These are phyloP conservation scores for Emydomyces testavorans DNA, from an alignment of 2,329 filamentous ascomycete genomes.

Conservation along the genomic window DNA sequence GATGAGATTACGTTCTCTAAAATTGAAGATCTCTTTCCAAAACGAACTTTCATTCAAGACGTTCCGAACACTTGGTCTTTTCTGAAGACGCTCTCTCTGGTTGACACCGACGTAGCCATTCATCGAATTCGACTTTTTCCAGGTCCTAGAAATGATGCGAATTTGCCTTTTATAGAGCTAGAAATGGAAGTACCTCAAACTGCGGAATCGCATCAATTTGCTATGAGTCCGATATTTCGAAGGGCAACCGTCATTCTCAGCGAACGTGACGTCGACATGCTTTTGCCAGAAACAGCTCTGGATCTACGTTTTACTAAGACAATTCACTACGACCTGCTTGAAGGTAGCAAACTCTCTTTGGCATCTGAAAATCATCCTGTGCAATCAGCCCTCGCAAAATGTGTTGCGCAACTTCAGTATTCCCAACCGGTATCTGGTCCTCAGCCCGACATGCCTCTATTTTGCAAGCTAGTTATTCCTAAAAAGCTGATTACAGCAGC, in stretches of 20 bases:
- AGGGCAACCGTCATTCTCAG: constrained; percentile 24
- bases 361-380: constrained; percentile 7
- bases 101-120: constrained; percentile 5
- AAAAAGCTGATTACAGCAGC: constrained; percentile 16
- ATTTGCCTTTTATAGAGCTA: constrained; percentile 24
- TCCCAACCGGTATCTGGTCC: constrained; percentile 9
- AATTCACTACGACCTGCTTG: constrained; percentile 24
- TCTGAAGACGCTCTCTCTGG: constrained; percentile 21
- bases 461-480: constrained; percentile 25
- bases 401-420: constrained; percentile 19
- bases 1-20: constrained; percentile 5
- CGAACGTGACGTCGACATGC: constrained; percentile 29
- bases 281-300: constrained; percentile 30
- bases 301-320: constrained; percentile 32
- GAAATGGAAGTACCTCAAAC: constrained; percentile 24
- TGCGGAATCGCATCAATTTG: not conserved
- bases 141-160: constrained; percentile 18
- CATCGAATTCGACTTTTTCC: constrained; percentile 28
- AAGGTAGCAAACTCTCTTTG: not conserved
- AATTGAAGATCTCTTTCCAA: not conserved
- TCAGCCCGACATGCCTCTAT: constrained; percentile 22
- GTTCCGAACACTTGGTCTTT: constrained; percentile 27
- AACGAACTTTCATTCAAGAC: constrained; percentile 24
- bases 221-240: constrained; percentile 17
- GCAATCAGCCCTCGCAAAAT: constrained; percentile 19